Percentiles rank a stretch among this genome's conserved stretches.
These are phyloP conservation scores for Syncephalastrum sp. DNA, from an alignment of 371 early-diverging fungal species.

Conservation along the genomic window DNA sequence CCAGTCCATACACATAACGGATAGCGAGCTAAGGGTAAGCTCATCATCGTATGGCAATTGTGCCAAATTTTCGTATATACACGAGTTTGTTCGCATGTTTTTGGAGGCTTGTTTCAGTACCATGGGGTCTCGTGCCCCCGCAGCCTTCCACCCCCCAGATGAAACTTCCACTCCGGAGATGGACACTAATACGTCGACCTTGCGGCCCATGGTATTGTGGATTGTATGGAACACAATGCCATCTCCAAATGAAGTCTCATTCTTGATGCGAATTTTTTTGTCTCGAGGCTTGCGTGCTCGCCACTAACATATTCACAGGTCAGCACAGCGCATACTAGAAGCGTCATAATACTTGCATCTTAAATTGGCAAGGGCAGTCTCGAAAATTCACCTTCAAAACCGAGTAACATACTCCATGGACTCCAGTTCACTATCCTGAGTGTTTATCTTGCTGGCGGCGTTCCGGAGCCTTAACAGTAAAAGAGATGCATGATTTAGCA, in stretches of 20 bases:
- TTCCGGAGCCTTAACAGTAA: too few relatives aligned
- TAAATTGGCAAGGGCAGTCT: neutral
- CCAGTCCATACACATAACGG: slow-evolving; percentile 6
- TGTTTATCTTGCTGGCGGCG: neutral
- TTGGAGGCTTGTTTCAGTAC: neutral
- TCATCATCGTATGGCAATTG: neutral
- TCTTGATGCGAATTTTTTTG: neutral
- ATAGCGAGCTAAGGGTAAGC: neutral
- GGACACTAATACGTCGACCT: neutral
- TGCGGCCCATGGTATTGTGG: slow-evolving; percentile 1
- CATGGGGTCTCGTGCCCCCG: neutral
- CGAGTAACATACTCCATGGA: slow-evolving; percentile 1
- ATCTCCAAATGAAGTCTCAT: neutral
- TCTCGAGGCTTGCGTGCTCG: neutral
- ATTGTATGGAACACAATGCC: neutral
- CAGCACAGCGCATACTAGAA: neutral
- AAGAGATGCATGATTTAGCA: too few relatives aligned
- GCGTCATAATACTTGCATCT: neutral
- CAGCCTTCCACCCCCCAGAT: neutral
- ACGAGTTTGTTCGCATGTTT: neutral
- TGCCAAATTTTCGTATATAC: neutral
- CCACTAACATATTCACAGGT: slow-evolving; percentile 1
- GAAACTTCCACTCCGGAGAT: neutral
- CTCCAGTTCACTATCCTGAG: neutral
- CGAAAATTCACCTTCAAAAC: neutral